Conservation (phyloP, 2,329 filamentous ascomycete species). For the Trichoderma semiorbis region DNA sequence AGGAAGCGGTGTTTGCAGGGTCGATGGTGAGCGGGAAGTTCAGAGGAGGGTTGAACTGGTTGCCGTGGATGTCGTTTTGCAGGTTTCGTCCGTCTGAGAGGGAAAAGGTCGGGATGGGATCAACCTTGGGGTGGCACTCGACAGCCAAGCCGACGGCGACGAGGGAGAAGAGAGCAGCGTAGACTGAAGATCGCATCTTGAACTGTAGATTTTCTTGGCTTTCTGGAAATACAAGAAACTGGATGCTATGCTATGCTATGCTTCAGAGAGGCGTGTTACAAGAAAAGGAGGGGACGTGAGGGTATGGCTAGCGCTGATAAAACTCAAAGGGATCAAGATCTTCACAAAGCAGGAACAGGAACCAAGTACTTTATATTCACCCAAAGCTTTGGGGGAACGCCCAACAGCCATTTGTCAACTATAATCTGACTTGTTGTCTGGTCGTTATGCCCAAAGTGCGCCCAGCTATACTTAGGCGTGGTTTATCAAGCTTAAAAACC, state of each 20-base stretch:
- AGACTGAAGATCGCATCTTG: neutral
- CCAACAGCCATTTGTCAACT: neutral
- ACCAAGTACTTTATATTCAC: neutral
- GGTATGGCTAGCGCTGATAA: neutral
- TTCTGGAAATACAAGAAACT: neutral
- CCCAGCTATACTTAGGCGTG: neutral
- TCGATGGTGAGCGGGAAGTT: neutral
- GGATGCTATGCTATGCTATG: neutral
- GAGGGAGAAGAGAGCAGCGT: neutral
- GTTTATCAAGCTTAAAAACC: neutral
- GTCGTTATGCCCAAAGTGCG: neutral
- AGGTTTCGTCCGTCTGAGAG: neutral
- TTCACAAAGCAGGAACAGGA: neutral
- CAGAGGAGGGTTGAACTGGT: neutral
- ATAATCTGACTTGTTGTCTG: neutral
- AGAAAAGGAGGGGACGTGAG: neutral
- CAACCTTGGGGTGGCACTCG: neutral
- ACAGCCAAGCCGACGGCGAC: neutral
- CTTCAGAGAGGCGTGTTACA: neutral
- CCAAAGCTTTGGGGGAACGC: neutral
- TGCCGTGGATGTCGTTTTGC: constrained; percentile 4
- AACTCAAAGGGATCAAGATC: neutral
- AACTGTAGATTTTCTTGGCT: neutral
- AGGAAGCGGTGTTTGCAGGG: neutral
- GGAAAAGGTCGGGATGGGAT: constrained; percentile 4